Conservation (phyloP, 768 basidiomycete species). For the Erythrobasidium yunnanense region DNA sequence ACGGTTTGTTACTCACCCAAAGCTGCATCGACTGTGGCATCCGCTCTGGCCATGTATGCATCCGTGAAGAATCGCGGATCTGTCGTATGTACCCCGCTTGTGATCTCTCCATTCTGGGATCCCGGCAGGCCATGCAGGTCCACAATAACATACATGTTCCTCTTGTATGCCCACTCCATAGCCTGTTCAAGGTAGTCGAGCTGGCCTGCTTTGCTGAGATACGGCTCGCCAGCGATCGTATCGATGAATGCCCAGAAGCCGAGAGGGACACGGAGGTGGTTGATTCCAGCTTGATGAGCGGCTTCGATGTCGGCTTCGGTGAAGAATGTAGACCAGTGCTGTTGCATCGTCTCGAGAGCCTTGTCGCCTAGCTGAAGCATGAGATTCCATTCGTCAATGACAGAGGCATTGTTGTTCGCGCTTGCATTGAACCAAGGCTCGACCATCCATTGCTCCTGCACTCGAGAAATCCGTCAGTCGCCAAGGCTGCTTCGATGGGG, state of each 20-base stretch:
- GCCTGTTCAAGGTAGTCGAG: slow-evolving; percentile 32
- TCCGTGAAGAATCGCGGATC: slow-evolving; percentile 24
- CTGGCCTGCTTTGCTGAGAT: slow-evolving; percentile 33
- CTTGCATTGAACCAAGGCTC: slow-evolving; percentile 26
- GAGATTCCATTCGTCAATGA: slow-evolving; percentile 28
- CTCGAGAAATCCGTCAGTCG: too few species aligned
- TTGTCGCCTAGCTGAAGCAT: slow-evolving; percentile 15
- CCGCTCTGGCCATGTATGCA: slow-evolving; percentile 30
- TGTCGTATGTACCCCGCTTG: slow-evolving; percentile 20
- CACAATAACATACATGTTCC: slow-evolving; percentile 35
- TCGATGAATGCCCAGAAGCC: slow-evolving; percentile 38
- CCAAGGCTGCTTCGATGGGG: too few species aligned
- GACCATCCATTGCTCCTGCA: slow-evolving; percentile 28
- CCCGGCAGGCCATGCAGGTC: slow-evolving; percentile 38
- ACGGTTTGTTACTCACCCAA: slow-evolving; percentile 7
- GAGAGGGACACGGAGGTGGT: slow-evolving; percentile 37
- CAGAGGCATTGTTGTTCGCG: slow-evolving; percentile 23
- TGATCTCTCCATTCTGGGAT: slow-evolving; percentile 36
- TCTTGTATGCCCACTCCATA: slow-evolving; percentile 31
- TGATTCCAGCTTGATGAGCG: slow-evolving; percentile 35
- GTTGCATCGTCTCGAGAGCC: slow-evolving; percentile 33
- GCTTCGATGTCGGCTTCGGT: slow-evolving; percentile 41
- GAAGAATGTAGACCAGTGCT: slow-evolving; percentile 42
- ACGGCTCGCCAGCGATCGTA: slow-evolving; percentile 31
- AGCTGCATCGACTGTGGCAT: slow-evolving; percentile 32